Percentiles rank a stretch among this genome's conserved stretches.
Evolutionary conservation across 306 rosid genomes (phyloP).

Genomic region (Pueraria montana): DNA sequence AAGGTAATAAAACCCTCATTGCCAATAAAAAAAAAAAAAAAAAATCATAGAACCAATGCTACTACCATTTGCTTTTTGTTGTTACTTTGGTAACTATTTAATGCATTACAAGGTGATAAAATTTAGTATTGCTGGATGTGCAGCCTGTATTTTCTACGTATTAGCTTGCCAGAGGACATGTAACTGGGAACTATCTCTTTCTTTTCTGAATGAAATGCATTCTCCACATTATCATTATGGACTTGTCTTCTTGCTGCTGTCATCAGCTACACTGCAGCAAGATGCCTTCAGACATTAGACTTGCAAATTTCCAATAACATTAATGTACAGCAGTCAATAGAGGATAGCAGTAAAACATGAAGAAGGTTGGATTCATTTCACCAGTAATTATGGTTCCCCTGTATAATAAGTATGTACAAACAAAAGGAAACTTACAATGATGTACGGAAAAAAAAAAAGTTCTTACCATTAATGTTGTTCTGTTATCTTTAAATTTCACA

Average conservation of each 20-base stretch:
- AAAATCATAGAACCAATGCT: slow-evolving; percentile 1
- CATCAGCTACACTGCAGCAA: neutral
- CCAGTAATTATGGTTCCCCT: neutral
- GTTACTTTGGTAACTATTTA: slow-evolving; percentile 13
- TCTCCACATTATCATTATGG: too few relatives aligned
- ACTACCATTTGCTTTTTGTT: slow-evolving; percentile 1
- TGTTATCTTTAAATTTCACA: too few relatives aligned
- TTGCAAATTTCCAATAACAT: neutral
- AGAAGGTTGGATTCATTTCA: neutral
- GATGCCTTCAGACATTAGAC: neutral
- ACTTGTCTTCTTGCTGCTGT: neutral
- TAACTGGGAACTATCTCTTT: slow-evolving; percentile 44
- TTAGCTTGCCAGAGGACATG: slow-evolving; percentile 76
- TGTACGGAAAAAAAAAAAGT: too few relatives aligned
- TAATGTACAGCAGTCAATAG: slow-evolving; percentile 19
- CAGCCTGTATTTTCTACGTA: slow-evolving; percentile 87
- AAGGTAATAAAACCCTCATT: slow-evolving; percentile 61
- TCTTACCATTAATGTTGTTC: too few relatives aligned
- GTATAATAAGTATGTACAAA: neutral
- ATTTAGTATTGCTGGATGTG: slow-evolving; percentile 46
- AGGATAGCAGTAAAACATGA: neutral
- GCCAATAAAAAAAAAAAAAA: too few relatives aligned
- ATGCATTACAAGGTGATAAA: neutral
- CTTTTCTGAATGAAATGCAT: too few relatives aligned
- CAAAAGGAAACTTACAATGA: slow-evolving; percentile 3